phyloP scores from a whole-genome alignment of 352 stramenopile species.

The Pythium oligandrum region DNA sequence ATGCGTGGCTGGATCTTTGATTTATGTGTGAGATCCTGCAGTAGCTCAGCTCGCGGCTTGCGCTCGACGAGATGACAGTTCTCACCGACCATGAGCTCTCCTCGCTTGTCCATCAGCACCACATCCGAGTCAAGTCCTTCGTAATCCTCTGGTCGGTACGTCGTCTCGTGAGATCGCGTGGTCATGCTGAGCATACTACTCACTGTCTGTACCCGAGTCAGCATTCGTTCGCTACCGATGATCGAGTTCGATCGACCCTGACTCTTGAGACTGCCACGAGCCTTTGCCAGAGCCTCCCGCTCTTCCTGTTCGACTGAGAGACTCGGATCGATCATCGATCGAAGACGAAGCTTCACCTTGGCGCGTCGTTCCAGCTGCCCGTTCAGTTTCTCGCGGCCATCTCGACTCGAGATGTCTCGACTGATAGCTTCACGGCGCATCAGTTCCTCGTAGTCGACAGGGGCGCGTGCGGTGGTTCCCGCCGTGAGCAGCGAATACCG shows the following conservation, averaged over 20 bases:
- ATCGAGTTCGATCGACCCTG: background rate
- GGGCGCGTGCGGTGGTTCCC: conserved; percentile 10
- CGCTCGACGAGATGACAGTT: conserved; percentile 47
- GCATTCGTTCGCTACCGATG: background rate
- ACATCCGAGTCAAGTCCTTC: conserved; percentile 40
- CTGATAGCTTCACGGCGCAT: conserved; percentile 38
- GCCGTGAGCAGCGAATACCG: conserved; percentile 9
- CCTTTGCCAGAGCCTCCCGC: conserved; percentile 6
- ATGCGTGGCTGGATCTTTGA: conserved; percentile 36
- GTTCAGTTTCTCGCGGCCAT: conserved; percentile 26
- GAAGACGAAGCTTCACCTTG: conserved; percentile 37
- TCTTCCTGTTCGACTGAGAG: conserved; percentile 51
- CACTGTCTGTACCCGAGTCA: background rate
- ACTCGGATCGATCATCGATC: conserved; percentile 40
- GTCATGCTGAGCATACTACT: background rate
- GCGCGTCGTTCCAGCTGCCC: conserved; percentile 32
- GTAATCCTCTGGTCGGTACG: conserved; percentile 54
- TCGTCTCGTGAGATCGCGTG: conserved; percentile 18
- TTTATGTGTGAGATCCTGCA: conserved; percentile 29
- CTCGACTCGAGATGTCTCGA: conserved; percentile 37
- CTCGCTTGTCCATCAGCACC: conserved; percentile 28
- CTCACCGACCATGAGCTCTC: conserved; percentile 44
- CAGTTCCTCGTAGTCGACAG: conserved; percentile 30
- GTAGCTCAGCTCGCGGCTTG: conserved; percentile 35
- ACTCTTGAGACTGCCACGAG: conserved; percentile 3